A percentile compares a stretch with the other conserved stretches of the same genome.
These are phyloP conservation scores for Cyclotella cryptica DNA, from an alignment of 108 stramenopile genomes.

Conservation along the genomic window DNA sequence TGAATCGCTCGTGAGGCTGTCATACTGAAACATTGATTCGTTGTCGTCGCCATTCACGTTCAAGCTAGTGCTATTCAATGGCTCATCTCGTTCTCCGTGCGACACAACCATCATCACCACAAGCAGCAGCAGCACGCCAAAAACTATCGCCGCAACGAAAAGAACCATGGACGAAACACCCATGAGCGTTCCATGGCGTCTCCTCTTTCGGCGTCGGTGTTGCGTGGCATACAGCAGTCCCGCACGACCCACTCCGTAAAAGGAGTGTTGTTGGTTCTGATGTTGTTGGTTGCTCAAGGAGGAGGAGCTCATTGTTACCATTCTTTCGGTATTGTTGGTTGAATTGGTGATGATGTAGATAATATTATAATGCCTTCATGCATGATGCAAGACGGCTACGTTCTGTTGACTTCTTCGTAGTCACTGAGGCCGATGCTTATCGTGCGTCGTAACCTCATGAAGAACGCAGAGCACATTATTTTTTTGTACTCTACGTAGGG, in stretches of 20 bases:
- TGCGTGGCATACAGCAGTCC: background rate
- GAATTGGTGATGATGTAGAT: too few relatives aligned
- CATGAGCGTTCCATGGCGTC: background rate
- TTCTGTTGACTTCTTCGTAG: too few relatives aligned
- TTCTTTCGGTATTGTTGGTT: too few relatives aligned
- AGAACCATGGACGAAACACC: background rate
- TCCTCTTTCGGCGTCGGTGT: background rate
- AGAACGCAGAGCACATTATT: too few relatives aligned
- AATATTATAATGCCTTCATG: too few relatives aligned
- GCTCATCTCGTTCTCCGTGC: too few relatives aligned
- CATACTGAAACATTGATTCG: background rate
- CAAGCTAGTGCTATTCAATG: background rate
- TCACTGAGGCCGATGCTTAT: too few relatives aligned
- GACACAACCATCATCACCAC: background rate
- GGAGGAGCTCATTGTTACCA: slow-evolving; percentile 1
- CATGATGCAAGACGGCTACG: too few relatives aligned
- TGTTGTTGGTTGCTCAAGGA: background rate
- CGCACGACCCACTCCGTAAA: background rate
- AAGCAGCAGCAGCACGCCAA: background rate
- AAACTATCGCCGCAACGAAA: background rate
- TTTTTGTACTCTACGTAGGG: too few relatives aligned
- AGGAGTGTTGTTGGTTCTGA: background rate
- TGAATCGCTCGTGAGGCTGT: background rate
- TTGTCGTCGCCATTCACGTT: background rate
- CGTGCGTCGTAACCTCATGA: too few relatives aligned